These are phyloP conservation scores for Lasiosphaeria hispida DNA, from an alignment of 495 filamentous ascomycete genomes.

Conservation along the genomic window DNA sequence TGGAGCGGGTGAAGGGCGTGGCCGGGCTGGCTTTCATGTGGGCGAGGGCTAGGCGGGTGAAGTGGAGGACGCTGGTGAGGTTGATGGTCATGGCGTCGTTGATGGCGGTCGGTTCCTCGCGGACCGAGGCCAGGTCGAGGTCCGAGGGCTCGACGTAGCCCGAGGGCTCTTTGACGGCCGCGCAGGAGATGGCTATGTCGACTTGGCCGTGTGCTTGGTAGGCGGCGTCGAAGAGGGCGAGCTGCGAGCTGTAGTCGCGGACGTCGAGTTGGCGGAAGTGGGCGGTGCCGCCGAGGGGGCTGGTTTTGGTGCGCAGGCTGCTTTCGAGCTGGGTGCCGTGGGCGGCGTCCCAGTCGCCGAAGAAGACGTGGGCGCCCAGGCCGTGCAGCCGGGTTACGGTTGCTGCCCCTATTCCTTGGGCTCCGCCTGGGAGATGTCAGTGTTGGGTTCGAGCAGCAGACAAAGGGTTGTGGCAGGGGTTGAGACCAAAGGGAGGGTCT, in stretches of 20 bases:
- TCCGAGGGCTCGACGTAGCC: constrained; percentile 23
- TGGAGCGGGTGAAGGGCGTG: constrained; percentile 4
- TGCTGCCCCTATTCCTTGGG: constrained; percentile 33
- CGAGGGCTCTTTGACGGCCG: constrained; percentile 17
- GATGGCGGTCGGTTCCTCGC: constrained; percentile 18
- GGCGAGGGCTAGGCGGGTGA: constrained; percentile 21
- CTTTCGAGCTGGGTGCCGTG: constrained; percentile 12
- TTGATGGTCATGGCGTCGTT: constrained; percentile 17
- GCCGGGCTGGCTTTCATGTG: constrained; percentile 16
- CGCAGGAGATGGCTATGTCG: constrained; percentile 26
- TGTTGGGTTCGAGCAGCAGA: background rate
- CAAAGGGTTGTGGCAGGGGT: background rate
- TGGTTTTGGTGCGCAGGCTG: background rate
- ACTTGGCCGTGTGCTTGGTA: constrained; percentile 14
- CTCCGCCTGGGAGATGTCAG: constrained; percentile 19
- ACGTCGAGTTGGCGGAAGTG: constrained; percentile 24
- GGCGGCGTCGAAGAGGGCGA: constrained; percentile 26
- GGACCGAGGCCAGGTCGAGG: constrained; percentile 19
- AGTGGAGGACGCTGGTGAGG: constrained; percentile 20
- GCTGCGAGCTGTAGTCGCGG: constrained; percentile 16
- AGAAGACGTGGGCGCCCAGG: constrained; percentile 24
- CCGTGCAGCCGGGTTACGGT: constrained; percentile 20
- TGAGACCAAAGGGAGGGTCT: background rate
- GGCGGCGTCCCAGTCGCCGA: constrained; percentile 22
- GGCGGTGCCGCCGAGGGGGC: constrained; percentile 2